A percentile compares a stretch with the other conserved stretches of the same genome.
These are phyloP conservation scores for Stylonectria norvegica DNA, from an alignment of 2,329 filamentous ascomycete species.

Conservation along the genomic window DNA sequence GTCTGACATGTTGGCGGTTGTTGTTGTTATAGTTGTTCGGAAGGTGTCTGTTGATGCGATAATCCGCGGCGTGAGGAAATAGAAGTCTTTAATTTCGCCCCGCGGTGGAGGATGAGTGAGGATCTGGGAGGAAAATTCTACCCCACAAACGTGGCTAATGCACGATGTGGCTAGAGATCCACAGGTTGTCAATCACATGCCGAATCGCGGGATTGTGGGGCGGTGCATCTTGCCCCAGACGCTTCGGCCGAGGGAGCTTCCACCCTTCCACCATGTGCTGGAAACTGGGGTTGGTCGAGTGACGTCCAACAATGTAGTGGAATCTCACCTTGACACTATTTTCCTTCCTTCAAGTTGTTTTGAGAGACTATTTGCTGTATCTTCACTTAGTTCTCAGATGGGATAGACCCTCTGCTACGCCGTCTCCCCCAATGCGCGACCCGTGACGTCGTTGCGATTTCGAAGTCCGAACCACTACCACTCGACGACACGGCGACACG, in stretches of 20 bases:
- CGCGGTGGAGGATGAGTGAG: no score
- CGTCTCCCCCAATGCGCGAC: conserved; percentile 9
- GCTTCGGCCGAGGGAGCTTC: conserved; percentile 28
- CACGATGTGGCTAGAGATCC: conserved; percentile 13
- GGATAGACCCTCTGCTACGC: neutral
- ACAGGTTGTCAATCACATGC: conserved; percentile 27
- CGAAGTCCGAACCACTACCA: conserved; percentile 1
- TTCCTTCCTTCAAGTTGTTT: no score
- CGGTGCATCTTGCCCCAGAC: conserved; percentile 23
- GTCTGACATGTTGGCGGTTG: conserved; percentile 52
- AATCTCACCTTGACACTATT: no score
- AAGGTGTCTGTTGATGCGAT: no score
- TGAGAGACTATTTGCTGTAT: no score
- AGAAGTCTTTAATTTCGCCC: no score
- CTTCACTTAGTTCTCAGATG: no score
- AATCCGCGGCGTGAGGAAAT: no score
- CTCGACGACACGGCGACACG: neutral
- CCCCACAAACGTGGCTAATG: conserved; percentile 5
- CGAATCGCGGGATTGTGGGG: conserved; percentile 21
- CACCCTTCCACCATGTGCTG: conserved; percentile 1
- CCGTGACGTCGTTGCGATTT: conserved; percentile 23
- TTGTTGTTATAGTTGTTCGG: neutral
- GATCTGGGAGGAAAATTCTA: conserved; percentile 13
- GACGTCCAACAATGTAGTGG: neutral
- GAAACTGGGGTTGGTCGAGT: neutral